Base-by-base conservation (phyloP, 2,329 filamentous ascomycete species). In the Colletotrichum noveboracense region DNA sequence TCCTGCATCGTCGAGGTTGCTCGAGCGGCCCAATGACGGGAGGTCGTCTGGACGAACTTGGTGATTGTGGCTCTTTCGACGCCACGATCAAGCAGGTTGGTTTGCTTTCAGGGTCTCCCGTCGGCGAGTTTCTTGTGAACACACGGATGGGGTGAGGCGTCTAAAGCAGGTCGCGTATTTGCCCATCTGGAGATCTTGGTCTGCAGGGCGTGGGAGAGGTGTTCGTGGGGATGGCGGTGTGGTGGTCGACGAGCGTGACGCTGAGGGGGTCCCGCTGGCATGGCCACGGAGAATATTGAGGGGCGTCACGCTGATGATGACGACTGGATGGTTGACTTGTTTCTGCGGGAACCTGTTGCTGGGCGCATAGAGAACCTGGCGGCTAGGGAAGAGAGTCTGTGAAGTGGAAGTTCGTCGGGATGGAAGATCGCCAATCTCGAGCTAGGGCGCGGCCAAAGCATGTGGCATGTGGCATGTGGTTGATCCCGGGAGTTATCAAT, bases 401-500 rank as follows among this genome's bases (percentile, higher is more conserved):
- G 30, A 55, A 55, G 48, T 58, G 34, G 55, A 58, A 38, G 32
- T 66, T 68, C 26, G 24, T n/a, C 13, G 38, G 26, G 43, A 34
- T 32, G 64, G 65, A 28, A 69, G 64, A 76, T 74, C 74, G 58
- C 8, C 58, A 55, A 24, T 55, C 38, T 72, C 26, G 58, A 36
- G 58, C 61, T 43, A 48, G 68, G 32, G 36, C 28, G 34, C 60
- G 65, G 48, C 48, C 66, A 62, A 26, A 65, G 30, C 52, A 70
- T 30, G 56, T 30, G 8, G 21, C 30, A 34, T 70, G 56, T 24
- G 6, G 21, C 24, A 28, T 70, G 36, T 14, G 34, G 43, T 52
- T 52, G 43, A 52, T 52, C 10, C n/a, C 76, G 76, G 76, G 66
- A 77, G 76, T 74, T 77, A 77, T 77, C 74, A 70, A 70, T 77